Evolutionary conservation across 805 yeast species (phyloP), one percentile per base, ranked within the genome.

Genomic region (Ogataea sp.): DNA sequence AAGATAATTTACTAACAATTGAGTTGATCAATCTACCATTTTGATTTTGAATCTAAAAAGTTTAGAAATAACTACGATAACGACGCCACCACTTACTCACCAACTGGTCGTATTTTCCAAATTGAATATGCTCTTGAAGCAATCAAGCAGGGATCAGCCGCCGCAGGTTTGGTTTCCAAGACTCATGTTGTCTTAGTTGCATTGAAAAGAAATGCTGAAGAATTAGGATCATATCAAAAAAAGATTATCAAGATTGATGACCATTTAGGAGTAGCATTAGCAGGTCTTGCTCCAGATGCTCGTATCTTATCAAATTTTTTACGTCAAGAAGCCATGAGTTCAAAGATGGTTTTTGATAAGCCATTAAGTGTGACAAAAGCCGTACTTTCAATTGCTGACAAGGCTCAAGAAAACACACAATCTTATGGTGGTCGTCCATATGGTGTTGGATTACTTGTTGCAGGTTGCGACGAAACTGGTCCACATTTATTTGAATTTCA

Each of bases 221-320:
- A 93, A 59, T 71, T 93, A 47, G 97, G 98, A 20, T 87, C 97
- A 31, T 93, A 89, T 62, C 99, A 93, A 59, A 86, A 85, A 71
- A 93, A 93, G 60, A 73, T 93, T 52, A 82, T 90, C 59, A 81
- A 84, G 58, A 80, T 94, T 41, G 99, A 93, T 59, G 83, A 81
- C 45, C 97, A 93, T 59, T 65, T 93, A 73, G 99, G 97, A 26
- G 73, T 93, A 47, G 96, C 96, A 1, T 71, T 93, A 41, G 96
- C 99, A 1, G 99, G 99, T 9, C 75, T 93, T 53, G 97, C 97
- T 1, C 97, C 99, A 15, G 99, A 93, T 59, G 98, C 97, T 20
- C 74, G 99, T 49, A 95, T 93, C 29, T 71, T 93, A 50, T 80
- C 95, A 37, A 93, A 87, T 58, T 89, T 70, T 62, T 68, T 93